Percentiles rank a stretch among this genome's conserved stretches.
Evolutionary conservation across 352 stramenopile species (phyloP).

Genomic region (Pythium grandisporangium): DNA sequence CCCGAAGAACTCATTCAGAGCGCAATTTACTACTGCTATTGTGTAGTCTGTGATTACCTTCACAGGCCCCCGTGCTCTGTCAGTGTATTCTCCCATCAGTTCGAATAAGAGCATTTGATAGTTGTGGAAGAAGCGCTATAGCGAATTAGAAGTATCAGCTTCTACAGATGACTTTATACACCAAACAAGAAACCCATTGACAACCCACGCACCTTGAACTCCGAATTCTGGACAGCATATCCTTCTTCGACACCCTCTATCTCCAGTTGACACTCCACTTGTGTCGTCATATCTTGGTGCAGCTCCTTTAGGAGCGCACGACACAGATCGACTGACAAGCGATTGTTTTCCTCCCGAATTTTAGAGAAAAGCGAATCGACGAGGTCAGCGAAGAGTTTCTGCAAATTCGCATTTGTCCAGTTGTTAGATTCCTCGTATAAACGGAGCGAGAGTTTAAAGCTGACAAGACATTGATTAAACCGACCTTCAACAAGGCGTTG

Average conservation of each 20-base stretch:
- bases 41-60: too few relatives aligned
- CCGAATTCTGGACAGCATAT: constrained; percentile 54
- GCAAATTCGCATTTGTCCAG: not conserved
- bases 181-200: not conserved
- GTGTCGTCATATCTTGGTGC: constrained; percentile 45
- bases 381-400: constrained; percentile 79
- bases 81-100: constrained; percentile 60
- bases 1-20: too few relatives aligned
- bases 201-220: constrained; percentile 45
- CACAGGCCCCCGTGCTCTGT: constrained; percentile 45
- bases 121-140: constrained; percentile 60
- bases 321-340: constrained; percentile 52
- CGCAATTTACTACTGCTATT: too few relatives aligned
- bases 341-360: constrained; percentile 69
- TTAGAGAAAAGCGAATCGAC: constrained; percentile 54
- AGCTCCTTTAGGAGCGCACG: constrained; percentile 41
- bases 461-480: constrained; percentile 1
- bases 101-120: constrained; percentile 65
- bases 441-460: not conserved
- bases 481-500: constrained; percentile 46
- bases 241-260: constrained; percentile 29
- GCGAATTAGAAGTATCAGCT: not conserved
- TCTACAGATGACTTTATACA: too few relatives aligned
- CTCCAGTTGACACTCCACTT: constrained; percentile 43
- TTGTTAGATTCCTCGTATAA: not conserved